Evolutionary conservation across 305 asterid species (phyloP).

Genomic region (Rubia tinctorum): DNA sequence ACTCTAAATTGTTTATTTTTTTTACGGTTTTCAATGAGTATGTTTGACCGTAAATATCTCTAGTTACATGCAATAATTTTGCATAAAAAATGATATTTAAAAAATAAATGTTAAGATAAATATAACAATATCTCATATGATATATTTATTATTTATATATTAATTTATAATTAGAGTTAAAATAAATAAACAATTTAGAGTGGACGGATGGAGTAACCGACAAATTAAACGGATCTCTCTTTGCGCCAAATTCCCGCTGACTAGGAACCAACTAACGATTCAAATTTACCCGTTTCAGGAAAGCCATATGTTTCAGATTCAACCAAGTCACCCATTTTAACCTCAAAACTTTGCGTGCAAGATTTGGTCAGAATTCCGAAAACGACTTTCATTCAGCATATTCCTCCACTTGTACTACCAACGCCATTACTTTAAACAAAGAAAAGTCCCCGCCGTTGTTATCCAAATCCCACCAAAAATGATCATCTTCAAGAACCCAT

Average conservation of each 20-base stretch:
- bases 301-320: neutral
- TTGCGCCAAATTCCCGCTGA: slow-evolving; percentile 1
- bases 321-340: neutral
- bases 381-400: slow-evolving; percentile 3
- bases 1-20: too few relatives aligned
- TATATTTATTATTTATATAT: too few relatives aligned
- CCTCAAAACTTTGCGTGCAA: neutral
- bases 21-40: too few relatives aligned
- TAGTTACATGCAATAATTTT: too few relatives aligned
- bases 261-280: neutral
- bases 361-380: neutral
- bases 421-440: neutral
- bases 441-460: neutral
- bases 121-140: too few relatives aligned
- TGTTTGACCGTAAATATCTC: too few relatives aligned
- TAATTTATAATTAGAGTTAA: too few relatives aligned
- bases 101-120: too few relatives aligned
- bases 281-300: neutral
- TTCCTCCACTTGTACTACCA: neutral
- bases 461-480: neutral
- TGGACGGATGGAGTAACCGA: too few relatives aligned
- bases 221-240: neutral
- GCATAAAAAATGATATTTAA: too few relatives aligned
- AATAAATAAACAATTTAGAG: too few relatives aligned
- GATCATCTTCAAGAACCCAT: neutral